Evolutionary conservation across 202 grass and related monocot genomes (phyloP), one percentile per base, ranked within the genome.

Genomic region (Eragrostis tef): DNA sequence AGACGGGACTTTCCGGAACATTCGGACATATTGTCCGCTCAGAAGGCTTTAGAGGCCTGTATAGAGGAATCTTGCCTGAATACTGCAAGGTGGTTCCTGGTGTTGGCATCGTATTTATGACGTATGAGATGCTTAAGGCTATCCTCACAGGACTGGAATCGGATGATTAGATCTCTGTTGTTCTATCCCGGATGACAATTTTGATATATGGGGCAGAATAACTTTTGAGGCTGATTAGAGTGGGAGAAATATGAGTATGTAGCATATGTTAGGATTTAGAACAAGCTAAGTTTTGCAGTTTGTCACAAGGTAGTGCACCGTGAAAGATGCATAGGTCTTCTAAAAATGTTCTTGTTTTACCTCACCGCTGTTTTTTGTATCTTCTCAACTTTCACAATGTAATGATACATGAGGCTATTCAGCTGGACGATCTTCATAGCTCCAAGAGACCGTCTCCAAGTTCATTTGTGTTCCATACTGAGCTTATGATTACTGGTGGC

Each of bases 11-110:
- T 26, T 86, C 93, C 14, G 92, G 94, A 77, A 91, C 94, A n/a
- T 98, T 94, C 46, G 83, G 82, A 60, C 90, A 94, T 81, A 98
- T 98, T 70, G 27, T 93, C 45, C 82, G 29, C 22, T 82, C 79
- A 5, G 92, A 98, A 78, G 90, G 95, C 39, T 79, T 88, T 68
- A 82, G 87, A 63, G 95, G 95, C 67, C 73, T 98, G 70, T 98
- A 98, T 74, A 90, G 95, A 98, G 95, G 95, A 79, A 98, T 98
- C 60, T 84, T 98, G 86, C 95, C 92, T 0, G 94, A 98, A 78
- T 98, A 94, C 86, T 93, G 88, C 84, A 94, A 98, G 79, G 94
- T 98, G 9, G 90, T 98, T 74, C 95, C 95, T 8, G 90, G 95
- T 10, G 95, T 98, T 16, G 95, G 95, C 64, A 92, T 98, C 70